Base-by-base conservation (phyloP, 106 monocot species). In the Dendrobium nobile region DNA sequence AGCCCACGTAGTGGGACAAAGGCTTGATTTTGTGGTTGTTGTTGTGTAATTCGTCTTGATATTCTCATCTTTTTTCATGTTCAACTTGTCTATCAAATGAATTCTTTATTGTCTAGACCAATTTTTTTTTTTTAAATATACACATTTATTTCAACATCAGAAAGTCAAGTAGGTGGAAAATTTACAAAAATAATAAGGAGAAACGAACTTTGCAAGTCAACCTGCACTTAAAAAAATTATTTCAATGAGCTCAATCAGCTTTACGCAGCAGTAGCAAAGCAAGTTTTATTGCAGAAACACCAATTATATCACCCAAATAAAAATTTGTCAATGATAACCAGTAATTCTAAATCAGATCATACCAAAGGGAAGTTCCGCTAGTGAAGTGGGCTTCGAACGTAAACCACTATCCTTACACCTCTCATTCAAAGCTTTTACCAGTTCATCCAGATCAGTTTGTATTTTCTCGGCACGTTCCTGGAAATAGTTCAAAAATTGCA, bases 391-490 rank as follows among this genome's bases (percentile, higher is more conserved):
- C 73, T 92, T 95, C 31, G 89, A 82, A 84, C 85, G 73, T 77
- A 95, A 75, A 17, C 89, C 87, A 82, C 81, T 82, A 64, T 82
- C 82, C 80, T 95, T 95, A 88, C 89, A 89, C 31, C 92, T 87
- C 56, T 89, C 90, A 85, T 79, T 81, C 72, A 95, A 73, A 82
- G 87, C 86, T 87, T 87, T 92, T 77, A 87, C 89, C 42, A 95
- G 84, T 59, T 92, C 92, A 73, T 95, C 92, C 22, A 95, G 75
- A 79, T 95, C 91, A 83, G 87, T 82, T 86, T 95, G 92, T 73
- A 95, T 91, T 51, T 88, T 72, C 79, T 92, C 92, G 79, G 90
- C 95, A 77, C 90, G 92, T 80, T 89, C 92, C 95, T 95, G 85
- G 27, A 75, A 75, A 58, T 41, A 56, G 26, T 16, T 54, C 4